Evolutionary conservation across 805 yeast genomes (phyloP).

Genomic region (Tetrapisispora namnaoensis): DNA sequence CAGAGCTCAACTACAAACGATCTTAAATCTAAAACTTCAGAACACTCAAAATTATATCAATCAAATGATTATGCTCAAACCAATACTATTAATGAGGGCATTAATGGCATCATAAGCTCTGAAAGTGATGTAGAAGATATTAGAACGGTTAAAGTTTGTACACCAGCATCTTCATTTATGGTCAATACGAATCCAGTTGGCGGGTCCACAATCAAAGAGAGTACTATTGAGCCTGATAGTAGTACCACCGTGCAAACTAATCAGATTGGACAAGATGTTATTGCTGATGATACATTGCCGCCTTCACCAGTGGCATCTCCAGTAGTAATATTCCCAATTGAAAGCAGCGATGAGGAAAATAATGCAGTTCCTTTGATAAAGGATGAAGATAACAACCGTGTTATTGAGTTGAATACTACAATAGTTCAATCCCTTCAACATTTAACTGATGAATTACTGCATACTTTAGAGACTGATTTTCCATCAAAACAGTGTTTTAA

Average conservation of each 20-base stretch:
- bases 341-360: background rate
- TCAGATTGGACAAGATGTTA: background rate
- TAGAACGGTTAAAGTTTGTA: background rate
- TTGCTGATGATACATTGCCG: slow-evolving; percentile 20
- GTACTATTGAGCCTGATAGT: background rate
- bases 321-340: background rate
- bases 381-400: background rate
- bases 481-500: slow-evolving; percentile 8
- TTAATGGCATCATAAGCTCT: background rate
- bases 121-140: background rate
- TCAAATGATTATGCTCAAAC: background rate
- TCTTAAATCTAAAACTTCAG: background rate
- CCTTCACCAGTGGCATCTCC: slow-evolving; percentile 29
- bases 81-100: background rate
- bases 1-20: background rate
- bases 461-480: slow-evolving; percentile 9
- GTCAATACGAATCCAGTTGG: background rate
- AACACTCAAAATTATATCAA: background rate
- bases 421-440: background rate
- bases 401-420: background rate
- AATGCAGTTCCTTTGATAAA: background rate
- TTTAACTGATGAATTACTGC: slow-evolving; percentile 9
- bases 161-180: slow-evolving; percentile 1
- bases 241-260: slow-evolving; percentile 3
- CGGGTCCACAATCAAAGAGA: background rate